Percentiles rank a stretch among this genome's conserved stretches.
Conservation (phyloP, 2,329 filamentous ascomycete genomes). For the Tolypocladium pustulatum region DNA sequence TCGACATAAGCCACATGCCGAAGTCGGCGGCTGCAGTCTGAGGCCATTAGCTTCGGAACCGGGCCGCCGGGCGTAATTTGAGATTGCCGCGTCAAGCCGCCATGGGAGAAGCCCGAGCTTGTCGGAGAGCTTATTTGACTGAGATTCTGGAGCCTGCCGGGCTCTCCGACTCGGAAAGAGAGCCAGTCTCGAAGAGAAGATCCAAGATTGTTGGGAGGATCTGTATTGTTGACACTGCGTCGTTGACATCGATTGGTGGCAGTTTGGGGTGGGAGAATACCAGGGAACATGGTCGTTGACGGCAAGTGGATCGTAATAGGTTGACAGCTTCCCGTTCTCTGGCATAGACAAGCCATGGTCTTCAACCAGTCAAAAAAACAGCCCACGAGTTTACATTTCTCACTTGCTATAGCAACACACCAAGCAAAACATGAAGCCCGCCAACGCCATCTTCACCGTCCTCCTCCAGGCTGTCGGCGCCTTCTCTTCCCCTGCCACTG, state of each 20-base stretch:
- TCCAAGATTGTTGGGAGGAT: constrained; percentile 24
- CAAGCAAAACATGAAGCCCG: no score
- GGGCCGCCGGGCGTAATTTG: no score
- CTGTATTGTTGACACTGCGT: constrained; percentile 19
- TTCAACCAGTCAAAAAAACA: constrained; percentile 18
- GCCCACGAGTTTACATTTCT: no score
- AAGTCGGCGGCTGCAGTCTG: not conserved
- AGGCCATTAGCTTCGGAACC: not conserved
- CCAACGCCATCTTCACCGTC: no score
- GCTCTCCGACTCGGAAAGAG: constrained; percentile 12
- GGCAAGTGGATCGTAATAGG: constrained; percentile 21
- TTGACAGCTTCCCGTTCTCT: constrained; percentile 18
- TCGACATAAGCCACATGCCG: not conserved
- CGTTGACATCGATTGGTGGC: constrained; percentile 19
- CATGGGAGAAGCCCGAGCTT: not conserved
- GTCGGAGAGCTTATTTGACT: not conserved
- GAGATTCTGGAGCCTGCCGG: constrained; percentile 3
- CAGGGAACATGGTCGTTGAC: constrained; percentile 23
- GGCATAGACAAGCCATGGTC: constrained; percentile 22
- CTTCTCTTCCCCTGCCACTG: no score
- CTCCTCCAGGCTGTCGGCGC: no score
- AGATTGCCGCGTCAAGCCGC: not conserved
- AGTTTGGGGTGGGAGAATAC: constrained; percentile 21
- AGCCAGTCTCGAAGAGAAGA: constrained; percentile 20
- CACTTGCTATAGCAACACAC: constrained; percentile 17